A percentile compares a stretch with the other conserved stretches of the same genome.
phyloP scores from a whole-genome alignment of 331 rosid species.

The Telfairia occidentalis region DNA sequence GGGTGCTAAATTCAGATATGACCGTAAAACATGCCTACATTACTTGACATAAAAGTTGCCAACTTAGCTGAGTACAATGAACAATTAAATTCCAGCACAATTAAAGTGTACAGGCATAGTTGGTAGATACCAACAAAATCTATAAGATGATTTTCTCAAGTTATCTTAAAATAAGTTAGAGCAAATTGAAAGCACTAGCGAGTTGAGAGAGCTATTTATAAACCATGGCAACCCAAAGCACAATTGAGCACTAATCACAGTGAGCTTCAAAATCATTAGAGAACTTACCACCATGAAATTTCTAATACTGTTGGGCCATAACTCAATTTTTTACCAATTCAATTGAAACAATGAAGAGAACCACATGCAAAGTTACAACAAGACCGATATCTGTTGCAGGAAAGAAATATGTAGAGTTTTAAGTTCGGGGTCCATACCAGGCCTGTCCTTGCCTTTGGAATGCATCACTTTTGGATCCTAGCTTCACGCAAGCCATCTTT shows the following conservation, averaged over 20 bases:
- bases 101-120: neutral
- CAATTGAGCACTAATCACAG: neutral
- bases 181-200: neutral
- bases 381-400: neutral
- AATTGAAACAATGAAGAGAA: neutral
- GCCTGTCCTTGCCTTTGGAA: conserved; percentile 98
- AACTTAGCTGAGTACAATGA: neutral
- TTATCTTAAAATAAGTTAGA: neutral
- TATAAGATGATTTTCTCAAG: neutral
- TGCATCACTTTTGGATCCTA: conserved; percentile 94
- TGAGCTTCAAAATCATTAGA: neutral
- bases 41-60: neutral
- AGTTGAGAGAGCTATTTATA: neutral
- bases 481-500: conserved; percentile 77
- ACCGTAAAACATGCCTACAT: neutral
- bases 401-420: neutral
- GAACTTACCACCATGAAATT: neutral
- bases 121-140: neutral
- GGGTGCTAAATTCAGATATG: neutral
- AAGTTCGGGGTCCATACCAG: conserved; percentile 39
- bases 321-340: neutral
- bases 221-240: neutral
- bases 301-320: neutral
- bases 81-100: neutral
- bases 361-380: neutral